Evolutionary conservation across 495 filamentous ascomycete genomes (phyloP).

Genomic region (Xylaria flabelliformis): DNA sequence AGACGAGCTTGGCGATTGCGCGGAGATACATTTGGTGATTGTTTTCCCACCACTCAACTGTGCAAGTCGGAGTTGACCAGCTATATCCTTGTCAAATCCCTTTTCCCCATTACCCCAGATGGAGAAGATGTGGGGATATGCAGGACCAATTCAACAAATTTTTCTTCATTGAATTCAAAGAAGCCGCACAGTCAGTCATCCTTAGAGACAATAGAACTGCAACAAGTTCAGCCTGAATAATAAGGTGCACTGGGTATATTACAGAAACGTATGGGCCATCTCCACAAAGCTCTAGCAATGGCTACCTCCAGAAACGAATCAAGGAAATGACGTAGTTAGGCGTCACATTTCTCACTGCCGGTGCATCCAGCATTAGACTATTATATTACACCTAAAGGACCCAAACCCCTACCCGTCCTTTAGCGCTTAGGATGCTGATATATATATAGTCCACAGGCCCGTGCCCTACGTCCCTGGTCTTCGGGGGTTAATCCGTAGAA

Average conservation of each 20-base stretch:
- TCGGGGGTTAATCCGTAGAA: too few species aligned
- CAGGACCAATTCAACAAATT: conserved; percentile 1
- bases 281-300: background rate
- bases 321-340: background rate
- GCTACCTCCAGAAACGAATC: background rate
- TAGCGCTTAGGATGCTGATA: too few species aligned
- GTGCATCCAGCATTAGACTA: too few species aligned
- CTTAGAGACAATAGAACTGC: background rate
- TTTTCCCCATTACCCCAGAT: background rate
- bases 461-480: too few species aligned
- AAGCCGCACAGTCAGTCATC: too few species aligned
- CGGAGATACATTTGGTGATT: conserved; percentile 3
- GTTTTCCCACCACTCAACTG: conserved; percentile 22
- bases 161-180: background rate
- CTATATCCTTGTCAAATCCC: background rate
- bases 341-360: too few species aligned
- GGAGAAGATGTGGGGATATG: conserved; percentile 6
- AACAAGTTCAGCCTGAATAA: background rate
- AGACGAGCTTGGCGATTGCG: conserved; percentile 17
- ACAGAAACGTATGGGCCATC: background rate
- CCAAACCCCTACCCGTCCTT: too few species aligned
- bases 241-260: background rate
- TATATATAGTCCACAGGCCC: too few species aligned
- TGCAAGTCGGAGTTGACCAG: background rate
- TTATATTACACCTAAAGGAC: too few species aligned